Evolutionary conservation across 371 early-diverging fungal genomes (phyloP).

Genomic region (Lichtheimia hyalospora): DNA sequence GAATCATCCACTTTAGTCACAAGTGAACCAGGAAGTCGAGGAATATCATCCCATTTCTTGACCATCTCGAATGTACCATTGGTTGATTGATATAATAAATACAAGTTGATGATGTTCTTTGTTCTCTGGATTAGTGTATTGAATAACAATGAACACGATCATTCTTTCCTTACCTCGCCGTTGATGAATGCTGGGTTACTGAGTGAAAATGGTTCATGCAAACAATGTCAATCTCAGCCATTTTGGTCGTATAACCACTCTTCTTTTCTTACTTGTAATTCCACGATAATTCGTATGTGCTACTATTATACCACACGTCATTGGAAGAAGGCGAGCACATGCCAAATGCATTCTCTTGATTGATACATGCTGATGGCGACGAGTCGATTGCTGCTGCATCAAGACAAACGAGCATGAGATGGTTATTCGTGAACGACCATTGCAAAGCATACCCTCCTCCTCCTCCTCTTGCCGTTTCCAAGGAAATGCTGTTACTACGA

Average conservation of each 20-base stretch:
- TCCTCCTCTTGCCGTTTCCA: no score
- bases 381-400: constrained; percentile 27
- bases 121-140: not conserved
- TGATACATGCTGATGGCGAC: constrained; percentile 31
- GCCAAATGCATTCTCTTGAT: constrained; percentile 25
- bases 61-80: constrained; percentile 4
- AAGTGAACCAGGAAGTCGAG: constrained; percentile 21
- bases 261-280: constrained; percentile 38
- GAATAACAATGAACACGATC: not conserved
- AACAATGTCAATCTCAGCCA: no score
- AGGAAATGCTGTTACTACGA: no score
- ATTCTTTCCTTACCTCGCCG: not conserved
- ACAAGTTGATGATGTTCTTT: constrained; percentile 26
- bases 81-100: constrained; percentile 22
- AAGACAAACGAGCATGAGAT: no score
- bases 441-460: no score
- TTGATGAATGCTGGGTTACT: not conserved
- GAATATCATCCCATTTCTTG: constrained; percentile 25
- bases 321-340: constrained; percentile 34
- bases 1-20: constrained; percentile 32
- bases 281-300: constrained; percentile 39
- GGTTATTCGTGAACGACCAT: no score
- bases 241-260: no score
- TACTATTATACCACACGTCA: constrained; percentile 39
- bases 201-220: not conserved